A percentile compares a stretch with the other conserved stretches of the same genome.
Conservation (phyloP, 2,329 filamentous ascomycete species). For the Teratosphaeria viscida region DNA sequence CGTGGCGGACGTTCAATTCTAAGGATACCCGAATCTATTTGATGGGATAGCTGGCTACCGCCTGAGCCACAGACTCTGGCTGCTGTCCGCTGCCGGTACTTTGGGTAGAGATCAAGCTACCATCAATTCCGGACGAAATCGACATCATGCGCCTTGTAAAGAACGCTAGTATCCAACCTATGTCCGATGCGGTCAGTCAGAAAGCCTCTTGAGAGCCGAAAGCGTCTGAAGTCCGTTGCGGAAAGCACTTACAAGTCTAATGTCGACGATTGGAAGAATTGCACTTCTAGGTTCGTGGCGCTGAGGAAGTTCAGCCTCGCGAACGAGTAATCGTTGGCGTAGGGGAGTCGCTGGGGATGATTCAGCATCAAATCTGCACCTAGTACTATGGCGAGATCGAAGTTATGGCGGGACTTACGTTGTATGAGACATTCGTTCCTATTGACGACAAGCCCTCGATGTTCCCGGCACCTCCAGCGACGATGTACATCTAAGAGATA, state of each 20-base stretch:
- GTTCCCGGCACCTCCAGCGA: constrained; percentile 47
- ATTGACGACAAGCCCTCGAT: constrained; percentile 42
- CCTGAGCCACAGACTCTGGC: background rate
- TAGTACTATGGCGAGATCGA: background rate
- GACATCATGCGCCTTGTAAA: constrained; percentile 13
- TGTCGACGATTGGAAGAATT: background rate
- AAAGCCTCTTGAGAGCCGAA: constrained; percentile 29
- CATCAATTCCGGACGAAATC: constrained; percentile 12
- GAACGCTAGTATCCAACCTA: constrained; percentile 18
- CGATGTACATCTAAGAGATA: constrained; percentile 38
- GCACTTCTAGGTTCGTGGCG: constrained; percentile 35
- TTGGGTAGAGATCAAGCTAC: background rate
- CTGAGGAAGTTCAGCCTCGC: constrained; percentile 40
- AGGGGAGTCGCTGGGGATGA: constrained; percentile 29
- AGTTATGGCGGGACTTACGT: constrained; percentile 17
- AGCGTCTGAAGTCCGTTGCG: too few species aligned
- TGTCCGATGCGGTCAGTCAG: constrained; percentile 37
- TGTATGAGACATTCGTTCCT: constrained; percentile 33
- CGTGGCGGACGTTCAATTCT: background rate
- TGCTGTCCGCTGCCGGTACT: background rate
- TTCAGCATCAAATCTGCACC: background rate
- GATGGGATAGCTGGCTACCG: background rate
- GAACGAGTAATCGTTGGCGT: constrained; percentile 45
- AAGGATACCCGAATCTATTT: background rate
- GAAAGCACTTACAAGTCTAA: background rate